Percentiles rank a stretch among this genome's conserved stretches.
These are phyloP conservation scores for Russula sp. DNA, from an alignment of 768 basidiomycete genomes.

Conservation along the genomic window DNA sequence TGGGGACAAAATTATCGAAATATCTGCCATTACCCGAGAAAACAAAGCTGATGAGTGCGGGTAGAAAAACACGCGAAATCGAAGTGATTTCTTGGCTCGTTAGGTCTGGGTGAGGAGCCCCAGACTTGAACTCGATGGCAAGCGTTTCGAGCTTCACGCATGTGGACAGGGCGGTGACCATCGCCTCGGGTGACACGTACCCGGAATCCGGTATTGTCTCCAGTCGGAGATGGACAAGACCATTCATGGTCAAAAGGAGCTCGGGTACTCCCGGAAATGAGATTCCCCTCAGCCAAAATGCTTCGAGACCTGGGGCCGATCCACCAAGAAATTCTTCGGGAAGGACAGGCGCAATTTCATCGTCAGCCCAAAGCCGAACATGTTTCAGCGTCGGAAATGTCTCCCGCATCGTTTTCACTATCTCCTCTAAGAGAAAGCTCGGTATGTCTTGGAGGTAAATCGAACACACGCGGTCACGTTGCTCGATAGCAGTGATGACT, in stretches of 20 bases:
- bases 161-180: not conserved
- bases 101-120: not conserved
- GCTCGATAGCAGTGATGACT: conserved; percentile 6
- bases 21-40: conserved; percentile 5
- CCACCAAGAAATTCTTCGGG: conserved; percentile 5
- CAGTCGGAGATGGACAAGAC: conserved; percentile 11
- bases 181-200: conserved; percentile 6
- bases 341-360: not conserved
- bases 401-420: not conserved
- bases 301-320: not conserved
- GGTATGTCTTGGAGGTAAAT: not conserved
- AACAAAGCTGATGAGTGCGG: not conserved
- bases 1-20: not conserved
- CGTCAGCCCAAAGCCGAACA: not conserved
- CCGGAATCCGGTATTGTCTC: conserved; percentile 11
- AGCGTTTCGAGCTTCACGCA: not conserved
- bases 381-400: not conserved
- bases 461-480: not conserved
- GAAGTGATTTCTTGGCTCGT: not conserved
- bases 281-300: not conserved
- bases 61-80: not conserved
- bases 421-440: not conserved
- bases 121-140: not conserved
- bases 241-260: not conserved
- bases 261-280: conserved; percentile 8